Conservation (phyloP, 345 rosid species). For the Heritiera fomes region DNA sequence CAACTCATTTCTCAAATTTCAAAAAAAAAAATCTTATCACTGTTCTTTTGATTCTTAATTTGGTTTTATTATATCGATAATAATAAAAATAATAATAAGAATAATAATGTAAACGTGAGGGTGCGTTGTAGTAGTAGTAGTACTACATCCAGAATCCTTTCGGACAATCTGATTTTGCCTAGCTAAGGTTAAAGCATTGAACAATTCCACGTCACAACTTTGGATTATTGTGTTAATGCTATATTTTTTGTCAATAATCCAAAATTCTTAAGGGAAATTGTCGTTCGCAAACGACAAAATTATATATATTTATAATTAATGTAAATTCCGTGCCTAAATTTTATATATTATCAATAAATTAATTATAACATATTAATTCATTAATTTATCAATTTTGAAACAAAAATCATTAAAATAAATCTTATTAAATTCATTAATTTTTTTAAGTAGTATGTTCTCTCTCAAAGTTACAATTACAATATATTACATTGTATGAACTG, state of each 20-base stretch:
- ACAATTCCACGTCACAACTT: not conserved
- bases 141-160: not conserved
- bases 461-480: no score
- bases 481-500: no score
- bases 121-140: not conserved
- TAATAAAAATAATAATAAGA: no score
- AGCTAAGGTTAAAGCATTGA: no score
- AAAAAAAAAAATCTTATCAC: not conserved
- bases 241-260: not conserved
- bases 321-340: no score
- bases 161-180: not conserved
- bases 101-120: not conserved
- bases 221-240: not conserved
- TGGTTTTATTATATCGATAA: not conserved
- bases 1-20: not conserved
- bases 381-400: no score
- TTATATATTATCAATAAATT: no score
- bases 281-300: not conserved
- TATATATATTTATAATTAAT: no score
- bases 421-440: no score
- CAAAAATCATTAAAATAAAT: no score
- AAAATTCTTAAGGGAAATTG: slow-evolving; percentile 11
- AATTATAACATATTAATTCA: no score
- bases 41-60: not conserved
- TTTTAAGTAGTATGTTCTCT: no score